Percentiles rank a stretch among this genome's conserved stretches.
Evolutionary conservation across 73 alveolate species (phyloP).

Genomic region (Uronychia setigera): DNA sequence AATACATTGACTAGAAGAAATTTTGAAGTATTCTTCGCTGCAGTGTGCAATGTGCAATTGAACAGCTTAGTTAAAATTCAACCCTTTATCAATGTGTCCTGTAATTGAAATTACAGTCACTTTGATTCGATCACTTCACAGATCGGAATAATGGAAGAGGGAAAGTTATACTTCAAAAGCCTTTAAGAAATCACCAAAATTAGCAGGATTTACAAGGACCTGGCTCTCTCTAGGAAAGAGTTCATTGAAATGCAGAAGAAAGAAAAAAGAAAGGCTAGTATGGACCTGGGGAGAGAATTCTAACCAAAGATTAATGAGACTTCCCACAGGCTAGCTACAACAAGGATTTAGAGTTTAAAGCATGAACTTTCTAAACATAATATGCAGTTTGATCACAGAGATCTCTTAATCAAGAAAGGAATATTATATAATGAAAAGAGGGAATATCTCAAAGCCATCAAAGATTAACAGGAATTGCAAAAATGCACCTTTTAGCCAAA

Average conservation of each 20-base stretch:
- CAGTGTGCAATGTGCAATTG: neutral
- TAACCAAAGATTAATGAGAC: neutral
- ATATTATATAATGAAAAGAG: neutral
- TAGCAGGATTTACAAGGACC: neutral
- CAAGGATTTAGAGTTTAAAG: too few relatives aligned
- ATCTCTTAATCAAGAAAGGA: conserved; percentile 2
- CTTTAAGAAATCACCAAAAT: neutral
- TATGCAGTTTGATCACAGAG: neutral
- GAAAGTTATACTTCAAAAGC: neutral
- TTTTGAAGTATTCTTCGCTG: neutral
- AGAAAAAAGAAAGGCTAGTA: neutral
- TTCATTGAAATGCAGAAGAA: neutral
- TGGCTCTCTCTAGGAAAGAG: neutral
- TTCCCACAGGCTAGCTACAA: neutral
- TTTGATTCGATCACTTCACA: too few relatives aligned
- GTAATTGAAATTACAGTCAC: too few relatives aligned
- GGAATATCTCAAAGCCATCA: neutral
- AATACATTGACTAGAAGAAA: neutral
- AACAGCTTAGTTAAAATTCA: too few relatives aligned
- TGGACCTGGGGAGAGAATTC: neutral
- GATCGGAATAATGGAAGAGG: too few relatives aligned
- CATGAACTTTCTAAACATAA: neutral
- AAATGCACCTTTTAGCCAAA: conserved; percentile 7
- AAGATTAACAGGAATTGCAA: neutral
- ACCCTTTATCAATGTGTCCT: too few relatives aligned